phyloP scores from a whole-genome alignment of 306 rosid genomes.

The Myrica gale region DNA sequence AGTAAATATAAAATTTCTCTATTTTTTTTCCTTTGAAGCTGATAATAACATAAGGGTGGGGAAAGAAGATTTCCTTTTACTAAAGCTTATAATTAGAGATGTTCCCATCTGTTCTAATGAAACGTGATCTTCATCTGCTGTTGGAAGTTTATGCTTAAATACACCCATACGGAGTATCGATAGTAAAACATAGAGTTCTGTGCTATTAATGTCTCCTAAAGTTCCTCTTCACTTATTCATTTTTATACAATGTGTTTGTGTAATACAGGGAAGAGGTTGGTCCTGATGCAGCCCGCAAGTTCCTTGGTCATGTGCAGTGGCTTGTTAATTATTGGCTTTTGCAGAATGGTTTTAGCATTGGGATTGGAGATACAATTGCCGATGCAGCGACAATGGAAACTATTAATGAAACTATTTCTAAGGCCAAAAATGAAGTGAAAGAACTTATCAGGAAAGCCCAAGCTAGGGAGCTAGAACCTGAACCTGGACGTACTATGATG shows the following conservation, averaged over 20 bases:
- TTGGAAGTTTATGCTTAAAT: neutral
- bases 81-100: neutral
- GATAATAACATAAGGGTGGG: neutral
- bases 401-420: conserved; percentile 82
- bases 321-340: conserved; percentile 98
- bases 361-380: conserved; percentile 98
- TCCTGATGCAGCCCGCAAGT: conserved; percentile 98
- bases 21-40: neutral
- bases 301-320: conserved; percentile 99
- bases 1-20: no score
- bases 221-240: conserved; percentile 8
- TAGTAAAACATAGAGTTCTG: neutral
- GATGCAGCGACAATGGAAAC: conserved; percentile 92
- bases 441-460: conserved; percentile 81
- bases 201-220: conserved; percentile 10
- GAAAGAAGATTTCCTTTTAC: neutral
- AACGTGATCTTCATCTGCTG: neutral
- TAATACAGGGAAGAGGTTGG: conserved; percentile 95
- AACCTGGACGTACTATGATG: conserved; percentile 98
- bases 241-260: conserved; percentile 22
- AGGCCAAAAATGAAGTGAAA: conserved; percentile 88
- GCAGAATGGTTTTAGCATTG: conserved; percentile 95
- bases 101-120: neutral
- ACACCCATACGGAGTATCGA: no score
- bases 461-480: conserved; percentile 81